Evolutionary conservation across 2,329 filamentous ascomycete species (phyloP).

Genomic region (Dactylella cylindrospora): DNA sequence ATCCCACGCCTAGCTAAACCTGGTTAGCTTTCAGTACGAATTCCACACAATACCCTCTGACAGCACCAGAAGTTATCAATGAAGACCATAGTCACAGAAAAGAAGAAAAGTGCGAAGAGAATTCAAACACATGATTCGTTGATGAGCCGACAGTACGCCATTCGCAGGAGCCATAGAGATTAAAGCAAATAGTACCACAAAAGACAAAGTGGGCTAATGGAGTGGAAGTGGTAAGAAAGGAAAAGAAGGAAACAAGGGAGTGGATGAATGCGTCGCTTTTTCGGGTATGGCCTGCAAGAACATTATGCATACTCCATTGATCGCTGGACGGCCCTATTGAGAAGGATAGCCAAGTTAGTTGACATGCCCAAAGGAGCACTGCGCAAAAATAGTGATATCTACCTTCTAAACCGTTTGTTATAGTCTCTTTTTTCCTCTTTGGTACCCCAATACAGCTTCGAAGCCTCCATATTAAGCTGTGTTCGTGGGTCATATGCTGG

Average conservation of each 20-base stretch:
- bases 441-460: conserved; percentile 81
- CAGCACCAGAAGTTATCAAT: too few relatives aligned
- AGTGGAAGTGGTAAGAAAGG: background rate
- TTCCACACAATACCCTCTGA: too few relatives aligned
- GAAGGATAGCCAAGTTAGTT: background rate
- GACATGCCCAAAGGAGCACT: background rate
- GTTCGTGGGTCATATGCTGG: conserved; percentile 89
- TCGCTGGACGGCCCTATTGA: conserved; percentile 36
- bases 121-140: too few relatives aligned
- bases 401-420: conserved; percentile 75
- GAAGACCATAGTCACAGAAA: too few relatives aligned
- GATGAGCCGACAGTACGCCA: conserved; percentile 3
- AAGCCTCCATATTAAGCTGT: conserved; percentile 80
- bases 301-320: conserved; percentile 42
- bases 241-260: background rate
- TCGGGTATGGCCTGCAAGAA: background rate
- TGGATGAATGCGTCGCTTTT: background rate
- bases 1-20: too few relatives aligned
- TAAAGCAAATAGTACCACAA: background rate
- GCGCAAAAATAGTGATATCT: conserved; percentile 59
- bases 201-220: background rate
- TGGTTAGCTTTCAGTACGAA: too few relatives aligned
- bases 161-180: background rate
- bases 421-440: conserved; percentile 79
- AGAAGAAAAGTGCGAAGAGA: too few relatives aligned